Base-by-base conservation (phyloP, 2,329 filamentous ascomycete genomes). In the Grosmannia penicillata region DNA sequence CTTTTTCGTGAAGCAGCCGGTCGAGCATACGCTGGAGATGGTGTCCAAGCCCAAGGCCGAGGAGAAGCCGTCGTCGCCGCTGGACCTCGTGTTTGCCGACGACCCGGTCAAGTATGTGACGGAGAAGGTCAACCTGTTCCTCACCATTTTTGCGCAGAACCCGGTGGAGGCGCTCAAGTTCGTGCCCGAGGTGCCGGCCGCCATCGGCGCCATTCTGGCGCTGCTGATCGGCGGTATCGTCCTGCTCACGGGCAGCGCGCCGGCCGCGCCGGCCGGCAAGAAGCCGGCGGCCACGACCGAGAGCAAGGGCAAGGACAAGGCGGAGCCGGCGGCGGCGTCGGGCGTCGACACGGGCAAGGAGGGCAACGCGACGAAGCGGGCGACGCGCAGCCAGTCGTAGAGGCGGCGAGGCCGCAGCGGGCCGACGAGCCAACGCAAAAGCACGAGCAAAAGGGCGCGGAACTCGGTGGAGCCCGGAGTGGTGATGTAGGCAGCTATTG, bases 71-170 rank as follows among this genome's bases (percentile, higher is more conserved):
- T 75, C 78, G 62, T 80, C 76, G 37, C 78, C 82, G 47, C 70
- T 64, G 43, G 82, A 89, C 60, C 76, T 93, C 48, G 79, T 75
- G 60, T 96, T 98, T 79, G 64, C 75, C 53, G 89, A 95, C 47
- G 84, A 94, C 70, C 91, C 91, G 34, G 74, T 94, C 51, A 66
- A 66, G 50, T 98, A 82, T 62, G 60, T 94, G 62, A 83, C 78
- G 63, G 83, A 94, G 78, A 96, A 95, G 77, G 59, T 93, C 45
- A 80, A 93, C 51, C 76, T 93, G 46, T 98, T 98, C 74, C 58
- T 91, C 52, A 78, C 78, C 51, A 78, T 96, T 53, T 82, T 66
- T 57, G 75, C 84, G 68, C 72, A 75, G 52, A 80, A 93, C 61
- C 86, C 87, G 42, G 52, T 94, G 48, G 70, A 86, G 63, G 87